phyloP scores from a whole-genome alignment of 2,329 filamentous ascomycete species.

The Helminthosporium solani region DNA sequence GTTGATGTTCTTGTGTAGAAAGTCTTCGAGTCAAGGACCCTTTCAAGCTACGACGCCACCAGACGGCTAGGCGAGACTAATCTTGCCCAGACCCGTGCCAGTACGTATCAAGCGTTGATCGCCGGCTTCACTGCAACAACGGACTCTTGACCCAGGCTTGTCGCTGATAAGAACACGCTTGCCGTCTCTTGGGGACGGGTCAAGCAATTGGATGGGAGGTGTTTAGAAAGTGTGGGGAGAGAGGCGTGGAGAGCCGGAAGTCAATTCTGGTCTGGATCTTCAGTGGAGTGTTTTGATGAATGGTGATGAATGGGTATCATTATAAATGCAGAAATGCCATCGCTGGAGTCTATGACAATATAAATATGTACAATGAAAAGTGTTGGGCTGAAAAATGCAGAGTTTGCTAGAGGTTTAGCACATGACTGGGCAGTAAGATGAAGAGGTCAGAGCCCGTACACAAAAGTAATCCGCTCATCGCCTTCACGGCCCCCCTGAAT shows the following conservation, averaged over 20 bases:
- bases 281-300: too few relatives aligned
- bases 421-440: not conserved
- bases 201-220: too few relatives aligned
- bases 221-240: too few relatives aligned
- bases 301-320: too few relatives aligned
- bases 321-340: too few relatives aligned
- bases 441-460: slow-evolving; percentile 41
- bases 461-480: slow-evolving; percentile 51
- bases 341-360: too few relatives aligned
- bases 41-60: not conserved
- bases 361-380: too few relatives aligned
- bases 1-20: too few relatives aligned
- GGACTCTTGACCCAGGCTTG: not conserved
- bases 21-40: not conserved
- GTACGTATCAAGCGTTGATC: not conserved
- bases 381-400: too few relatives aligned
- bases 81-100: not conserved
- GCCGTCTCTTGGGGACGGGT: not conserved
- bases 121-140: not conserved
- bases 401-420: too few relatives aligned
- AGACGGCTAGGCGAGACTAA: slow-evolving; percentile 2
- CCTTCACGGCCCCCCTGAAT: slow-evolving; percentile 40
- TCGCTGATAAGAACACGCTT: not conserved
- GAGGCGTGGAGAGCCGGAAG: too few relatives aligned
- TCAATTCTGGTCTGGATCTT: too few relatives aligned